Evolutionary conservation across 495 filamentous ascomycete species (phyloP), one percentile per base, ranked within the genome.

Genomic region (Neurospora sp.): DNA sequence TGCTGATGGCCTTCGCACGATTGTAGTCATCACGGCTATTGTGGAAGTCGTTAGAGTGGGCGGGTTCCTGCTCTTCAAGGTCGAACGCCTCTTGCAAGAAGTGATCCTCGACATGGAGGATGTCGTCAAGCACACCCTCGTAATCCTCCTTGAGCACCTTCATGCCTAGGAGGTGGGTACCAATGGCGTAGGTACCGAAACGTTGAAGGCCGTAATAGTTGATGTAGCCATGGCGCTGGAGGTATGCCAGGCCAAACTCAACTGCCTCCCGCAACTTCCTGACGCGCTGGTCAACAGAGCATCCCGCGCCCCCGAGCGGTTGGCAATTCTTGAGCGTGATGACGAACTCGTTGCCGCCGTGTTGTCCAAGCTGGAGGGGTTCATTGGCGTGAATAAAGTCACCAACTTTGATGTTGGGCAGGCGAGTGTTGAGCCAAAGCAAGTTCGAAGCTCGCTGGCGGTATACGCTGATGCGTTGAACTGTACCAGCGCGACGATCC

Each of bases 121-220:
- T 89, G 38, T 85, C 86, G 42, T 92, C 86, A 44, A 94, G 88
- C 39, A 94, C 94, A 39, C 87, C 92, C 79, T 93, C 86, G 77
- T 92, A 94, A 74, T 97, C 89, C 14, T 86, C 89, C 76, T 92
- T 87, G 1, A 99, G 88, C 70, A 99, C 91, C 78, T 92, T 92
- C 77, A 92, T 85, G 41, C 96, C 96, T 14, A 97, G 80, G 2
- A 87, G 86, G 74, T 97, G 92, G 2, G 96, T 98, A 5, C 93
- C 89, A 6, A 90, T 91, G 4, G 87, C 81, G 80, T 94, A 94
- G 4, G 93, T 92, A 35, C 96, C 96, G 76, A 99, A 99, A 14
- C 96, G 89, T 82, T 99, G 96, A 3, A 98, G 88, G 16, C 96
- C 96, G 73, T 92, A 99, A 83, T 98, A 98, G 80, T 99, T 98